phyloP scores from a whole-genome alignment of 140 eudicot genomes.

The Anethum foeniculum region DNA sequence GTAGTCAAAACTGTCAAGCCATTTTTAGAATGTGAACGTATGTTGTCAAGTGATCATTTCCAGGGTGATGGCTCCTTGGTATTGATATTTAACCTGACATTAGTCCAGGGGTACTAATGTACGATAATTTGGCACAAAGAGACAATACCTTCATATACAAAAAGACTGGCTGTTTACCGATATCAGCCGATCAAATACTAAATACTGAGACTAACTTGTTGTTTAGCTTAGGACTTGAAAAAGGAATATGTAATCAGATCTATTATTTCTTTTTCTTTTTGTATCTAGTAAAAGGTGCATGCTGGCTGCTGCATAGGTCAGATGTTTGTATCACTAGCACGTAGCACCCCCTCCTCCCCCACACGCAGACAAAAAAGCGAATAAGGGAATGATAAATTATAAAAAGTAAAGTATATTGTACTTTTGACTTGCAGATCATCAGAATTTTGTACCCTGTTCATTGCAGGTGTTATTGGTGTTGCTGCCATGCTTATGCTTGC shows the following conservation, averaged over 20 bases:
- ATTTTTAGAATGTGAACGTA: not conserved
- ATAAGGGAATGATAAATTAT: not conserved
- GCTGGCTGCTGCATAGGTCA: not conserved
- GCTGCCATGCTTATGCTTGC: slow-evolving; percentile 59
- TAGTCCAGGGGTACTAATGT: not conserved
- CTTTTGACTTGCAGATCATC: not conserved
- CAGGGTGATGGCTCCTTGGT: not conserved
- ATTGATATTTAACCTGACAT: not conserved
- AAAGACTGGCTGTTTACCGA: not conserved
- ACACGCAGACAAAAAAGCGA: not conserved
- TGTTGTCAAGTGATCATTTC: not conserved
- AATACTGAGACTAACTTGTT: not conserved
- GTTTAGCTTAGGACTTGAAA: not conserved
- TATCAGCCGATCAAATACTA: not conserved
- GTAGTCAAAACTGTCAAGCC: not conserved
- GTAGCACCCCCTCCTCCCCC: not conserved
- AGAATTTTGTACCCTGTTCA: not conserved
- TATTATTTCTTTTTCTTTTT: not conserved
- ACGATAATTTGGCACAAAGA: not conserved
- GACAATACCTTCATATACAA: not conserved
- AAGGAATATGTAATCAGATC: not conserved
- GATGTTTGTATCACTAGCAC: not conserved
- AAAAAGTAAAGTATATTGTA: not conserved
- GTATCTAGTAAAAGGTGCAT: not conserved
- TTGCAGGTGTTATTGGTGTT: slow-evolving; percentile 16